A percentile compares a stretch with the other conserved stretches of the same genome.
phyloP scores from a whole-genome alignment of 2,329 filamentous ascomycete genomes.

The Scedosporium aurantiacum region DNA sequence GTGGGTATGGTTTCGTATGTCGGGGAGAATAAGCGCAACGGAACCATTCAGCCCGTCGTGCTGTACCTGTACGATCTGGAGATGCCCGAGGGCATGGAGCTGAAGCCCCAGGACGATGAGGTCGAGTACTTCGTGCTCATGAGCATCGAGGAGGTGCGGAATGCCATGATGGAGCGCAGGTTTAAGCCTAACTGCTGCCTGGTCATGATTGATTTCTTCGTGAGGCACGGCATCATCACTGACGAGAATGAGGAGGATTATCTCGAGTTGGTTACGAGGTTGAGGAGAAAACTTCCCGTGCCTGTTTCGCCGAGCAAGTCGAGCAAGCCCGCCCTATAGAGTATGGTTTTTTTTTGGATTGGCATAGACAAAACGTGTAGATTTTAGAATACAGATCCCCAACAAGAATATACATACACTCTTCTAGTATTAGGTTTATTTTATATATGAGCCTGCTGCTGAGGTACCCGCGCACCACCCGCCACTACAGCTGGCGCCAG shows the following conservation, averaged over 20 bases:
- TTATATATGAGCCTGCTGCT: too few species aligned
- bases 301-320: constrained; percentile 12
- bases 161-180: constrained; percentile 51
- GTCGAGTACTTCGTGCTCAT: constrained; percentile 65
- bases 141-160: constrained; percentile 47
- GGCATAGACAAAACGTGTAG: too few species aligned
- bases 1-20: constrained; percentile 23
- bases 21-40: constrained; percentile 9
- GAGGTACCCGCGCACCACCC: too few species aligned
- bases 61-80: constrained; percentile 68
- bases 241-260: constrained; percentile 62
- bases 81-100: constrained; percentile 44
- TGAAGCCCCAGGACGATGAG: constrained; percentile 63
- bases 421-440: too few species aligned
- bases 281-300: constrained; percentile 33
- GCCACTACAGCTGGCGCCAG: too few species aligned
- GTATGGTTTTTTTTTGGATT: too few species aligned
- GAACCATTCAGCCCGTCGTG: constrained; percentile 25
- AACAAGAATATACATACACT: too few species aligned
- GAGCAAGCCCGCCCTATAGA: neutral
- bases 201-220: constrained; percentile 71
- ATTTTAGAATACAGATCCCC: too few species aligned
- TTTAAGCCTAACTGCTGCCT: constrained; percentile 80
- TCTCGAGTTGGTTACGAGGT: constrained; percentile 48
- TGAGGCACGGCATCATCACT: constrained; percentile 65